phyloP scores from a whole-genome alignment of 768 basidiomycete species.

The Collybia sordida region DNA sequence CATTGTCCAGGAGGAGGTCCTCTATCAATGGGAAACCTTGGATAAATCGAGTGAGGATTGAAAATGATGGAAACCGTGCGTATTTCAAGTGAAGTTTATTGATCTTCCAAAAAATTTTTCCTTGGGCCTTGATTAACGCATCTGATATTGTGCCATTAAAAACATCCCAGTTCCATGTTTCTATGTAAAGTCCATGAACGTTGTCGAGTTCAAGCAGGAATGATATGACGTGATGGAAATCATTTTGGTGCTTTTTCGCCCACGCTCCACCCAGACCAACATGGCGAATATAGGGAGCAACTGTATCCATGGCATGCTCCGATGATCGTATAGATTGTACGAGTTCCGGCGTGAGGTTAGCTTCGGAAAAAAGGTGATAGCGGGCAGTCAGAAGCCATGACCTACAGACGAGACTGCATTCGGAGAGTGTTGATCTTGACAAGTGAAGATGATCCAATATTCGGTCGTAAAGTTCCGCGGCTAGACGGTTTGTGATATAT shows the following conservation, averaged over 20 bases:
- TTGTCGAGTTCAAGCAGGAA: constrained; percentile 17
- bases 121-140: constrained; percentile 28
- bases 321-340: constrained; percentile 24
- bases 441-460: constrained; percentile 27
- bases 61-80: constrained; percentile 29
- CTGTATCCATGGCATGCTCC: constrained; percentile 20
- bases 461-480: constrained; percentile 30
- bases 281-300: constrained; percentile 27
- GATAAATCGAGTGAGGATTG: constrained; percentile 52
- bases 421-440: constrained; percentile 23
- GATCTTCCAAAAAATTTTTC: constrained; percentile 42
- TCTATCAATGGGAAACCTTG: constrained; percentile 51
- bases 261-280: constrained; percentile 27
- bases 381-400: constrained; percentile 31
- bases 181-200: constrained; percentile 19
- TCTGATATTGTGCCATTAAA: constrained; percentile 39
- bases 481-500: constrained; percentile 23
- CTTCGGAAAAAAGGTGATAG: constrained; percentile 30
- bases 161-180: constrained; percentile 24
- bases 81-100: constrained; percentile 43
- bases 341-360: constrained; percentile 25
- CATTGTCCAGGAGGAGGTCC: constrained; percentile 43
- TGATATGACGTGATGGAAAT: constrained; percentile 16
- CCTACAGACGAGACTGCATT: constrained; percentile 31
- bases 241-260: constrained; percentile 14